Conservation (phyloP, 495 filamentous ascomycete genomes). For the Amniculicola lignicola region DNA sequence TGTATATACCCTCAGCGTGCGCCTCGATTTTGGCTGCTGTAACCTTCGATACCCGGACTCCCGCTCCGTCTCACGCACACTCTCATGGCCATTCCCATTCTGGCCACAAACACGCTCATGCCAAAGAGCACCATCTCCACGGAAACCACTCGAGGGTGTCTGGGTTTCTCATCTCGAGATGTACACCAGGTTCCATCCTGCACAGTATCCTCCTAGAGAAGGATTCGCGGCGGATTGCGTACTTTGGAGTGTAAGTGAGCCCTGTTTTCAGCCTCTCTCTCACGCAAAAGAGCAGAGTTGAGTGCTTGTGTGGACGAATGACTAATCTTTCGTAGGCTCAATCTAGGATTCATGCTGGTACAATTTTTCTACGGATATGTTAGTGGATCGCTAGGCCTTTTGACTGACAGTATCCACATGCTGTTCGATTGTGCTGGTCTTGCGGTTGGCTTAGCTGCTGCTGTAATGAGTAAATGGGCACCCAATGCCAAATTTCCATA, state of each 20-base stretch:
- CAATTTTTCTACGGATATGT: constrained; percentile 91
- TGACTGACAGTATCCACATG: constrained; percentile 99
- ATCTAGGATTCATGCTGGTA: constrained; percentile 91
- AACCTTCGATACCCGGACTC: constrained; percentile 32
- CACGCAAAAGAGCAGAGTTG: neutral
- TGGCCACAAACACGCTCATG: constrained; percentile 38
- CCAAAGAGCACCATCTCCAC: constrained; percentile 47
- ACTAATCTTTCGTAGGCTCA: constrained; percentile 58
- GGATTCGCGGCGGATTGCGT: constrained; percentile 93
- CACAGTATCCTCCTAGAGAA: constrained; percentile 85
- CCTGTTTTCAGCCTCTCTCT: neutral
- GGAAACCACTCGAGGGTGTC: constrained; percentile 58
- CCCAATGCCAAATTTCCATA: constrained; percentile 85
- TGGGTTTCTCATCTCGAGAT: constrained; percentile 60
- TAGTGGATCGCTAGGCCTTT: constrained; percentile 86
- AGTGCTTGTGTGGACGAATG: neutral
- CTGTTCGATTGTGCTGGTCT: constrained; percentile 97
- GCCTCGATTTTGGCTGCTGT: constrained; percentile 32
- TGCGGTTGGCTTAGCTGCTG: constrained; percentile 86
- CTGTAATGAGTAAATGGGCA: constrained; percentile 97
- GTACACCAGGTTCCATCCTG: constrained; percentile 68
- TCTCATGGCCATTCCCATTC: constrained; percentile 26
- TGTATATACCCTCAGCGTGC: constrained; percentile 5
- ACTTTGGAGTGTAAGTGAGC: constrained; percentile 79
- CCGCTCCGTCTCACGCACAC: constrained; percentile 9